Evolutionary conservation across 2,329 filamentous ascomycete genomes (phyloP), one percentile per base, ranked within the genome.

Genomic region (Hypoxylon sp.): DNA sequence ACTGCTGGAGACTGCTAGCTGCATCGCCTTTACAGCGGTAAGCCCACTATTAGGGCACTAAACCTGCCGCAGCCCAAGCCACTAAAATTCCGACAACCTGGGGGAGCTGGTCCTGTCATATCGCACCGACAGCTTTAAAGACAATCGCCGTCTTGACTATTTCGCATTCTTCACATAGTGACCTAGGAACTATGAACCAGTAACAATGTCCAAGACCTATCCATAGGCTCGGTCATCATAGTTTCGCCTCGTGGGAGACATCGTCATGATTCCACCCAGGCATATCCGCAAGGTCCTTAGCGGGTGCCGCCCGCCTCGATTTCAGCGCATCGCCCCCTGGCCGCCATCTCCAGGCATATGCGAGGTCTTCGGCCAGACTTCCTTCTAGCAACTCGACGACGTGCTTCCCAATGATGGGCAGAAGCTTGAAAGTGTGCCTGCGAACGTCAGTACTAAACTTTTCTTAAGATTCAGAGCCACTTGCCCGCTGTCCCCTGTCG

Each of bases 401-500:
- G 60, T 83, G 80, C 56, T 79, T 82, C 1, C 81, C 81, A 52
- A 83, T 82, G 49, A 76, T 82, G 1, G 81, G 81, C 12, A 83
- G 65, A 0, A 82, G 73, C 59, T 82, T 83, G 72, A 83, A 83
- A 1, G 78, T 77, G 63, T 83, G 81, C 1, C 80, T 81, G 30
- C 2, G 33, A 20, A 50, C 12, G 53, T 60, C 57, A 62, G 54
- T 9, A 58, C 8, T 5, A 24, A 16, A 14, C 40, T 32, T 28
- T 16, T 1, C 36, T n/a, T 18, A 12, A 16, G 2, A 5, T 42
- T 26, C 6, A 32, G 14, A 18, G 11, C 3, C 7, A 53, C 79
- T 71, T 70, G 80, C 80, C 80, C 81, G 68, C 80, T 82, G 30
- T 83, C 81, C 0, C 81, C 81, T 0, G 80, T 82, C 0, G 81